Evolutionary conservation across 192 early-diverging fungal genomes (phyloP), one percentile per base, ranked within the genome.

Genomic region (Entomortierella beljakovae): DNA sequence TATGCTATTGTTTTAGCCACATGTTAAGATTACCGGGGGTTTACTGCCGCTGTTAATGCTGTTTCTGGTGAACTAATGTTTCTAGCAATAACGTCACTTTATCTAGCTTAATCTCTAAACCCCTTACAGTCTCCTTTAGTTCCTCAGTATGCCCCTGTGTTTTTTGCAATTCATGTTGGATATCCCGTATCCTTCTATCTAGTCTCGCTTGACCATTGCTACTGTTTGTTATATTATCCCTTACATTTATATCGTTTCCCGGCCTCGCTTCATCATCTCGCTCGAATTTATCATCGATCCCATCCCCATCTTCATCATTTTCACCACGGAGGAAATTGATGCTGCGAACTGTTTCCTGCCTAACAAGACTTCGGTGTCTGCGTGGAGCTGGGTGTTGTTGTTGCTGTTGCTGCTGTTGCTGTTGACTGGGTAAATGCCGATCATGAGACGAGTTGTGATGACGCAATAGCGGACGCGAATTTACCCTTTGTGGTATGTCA

Each of bases 271-370:
- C 50, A 35, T 40, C 62, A 43, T 64, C 51, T 37, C 33, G 2
- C 50, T 64, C 62, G 22, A 64, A 53, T n/a, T 53, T 54, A 50
- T 64, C 48, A 28, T 54, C 42, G 10, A 40, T 23, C 4, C 62
- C 62, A 48, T 61, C 31, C 3, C 60, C 60, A 20, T 61, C 60
- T 49, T 32, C 20, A 49, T 61, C 60, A 8, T 61, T 61, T 16
- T 29, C 22, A 9, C 10, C 22, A 0, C 43, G 23, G 29, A 61
- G 31, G 1, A 61, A 29, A 43, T 61, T 61, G 18, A 2, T 40
- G 22, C 16, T 58, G n/a, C 6, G 35, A 3, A 1, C 22, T 42
- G 57, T 42, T 22, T 16, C 22, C 42, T 58, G 54, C 18, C 54
- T 29, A 13, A 18, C 5, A 11, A 33, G 1, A 16, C 54, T 15